phyloP scores from a whole-genome alignment of 1,284 basidiomycete genomes.

The Thecaphora thlaspeos region DNA sequence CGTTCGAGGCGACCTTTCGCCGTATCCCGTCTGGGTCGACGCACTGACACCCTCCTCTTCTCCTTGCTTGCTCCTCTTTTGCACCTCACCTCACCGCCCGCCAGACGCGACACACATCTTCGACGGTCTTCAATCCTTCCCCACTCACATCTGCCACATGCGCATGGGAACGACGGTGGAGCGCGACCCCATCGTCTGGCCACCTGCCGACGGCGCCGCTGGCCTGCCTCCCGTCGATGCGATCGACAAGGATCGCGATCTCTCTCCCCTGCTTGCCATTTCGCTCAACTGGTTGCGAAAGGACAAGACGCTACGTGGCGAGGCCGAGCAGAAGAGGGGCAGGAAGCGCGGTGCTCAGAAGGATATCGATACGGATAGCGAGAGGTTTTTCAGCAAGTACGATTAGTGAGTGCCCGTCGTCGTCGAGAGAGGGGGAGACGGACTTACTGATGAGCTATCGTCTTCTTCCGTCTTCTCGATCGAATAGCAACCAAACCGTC shows the following conservation, averaged over 20 bases:
- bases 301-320: slow-evolving; percentile 42
- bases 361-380: slow-evolving; percentile 48
- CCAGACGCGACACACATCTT: slow-evolving; percentile 56
- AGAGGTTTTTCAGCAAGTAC: slow-evolving; percentile 53
- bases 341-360: slow-evolving; percentile 42
- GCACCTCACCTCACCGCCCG: no score
- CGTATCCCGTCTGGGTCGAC: no score
- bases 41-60: no score
- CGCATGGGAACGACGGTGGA: slow-evolving; percentile 47
- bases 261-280: slow-evolving; percentile 40
- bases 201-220: slow-evolving; percentile 29
- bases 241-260: slow-evolving; percentile 15
- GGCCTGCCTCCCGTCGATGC: slow-evolving; percentile 10
- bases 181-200: slow-evolving; percentile 43
- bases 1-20: background rate
- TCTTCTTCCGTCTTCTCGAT: background rate
- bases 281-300: slow-evolving; percentile 53
- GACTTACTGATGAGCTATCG: no score
- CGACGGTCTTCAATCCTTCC: slow-evolving; percentile 55
- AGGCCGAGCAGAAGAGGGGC: slow-evolving; percentile 35
- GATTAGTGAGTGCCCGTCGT: slow-evolving; percentile 28
- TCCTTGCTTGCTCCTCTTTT: no score
- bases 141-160: slow-evolving; percentile 54
- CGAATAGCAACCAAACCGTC: no score
- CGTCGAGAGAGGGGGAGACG: background rate